Base-by-base conservation (phyloP, 176 grass and related monocot species). In the Eragrostis nindensis region DNA sequence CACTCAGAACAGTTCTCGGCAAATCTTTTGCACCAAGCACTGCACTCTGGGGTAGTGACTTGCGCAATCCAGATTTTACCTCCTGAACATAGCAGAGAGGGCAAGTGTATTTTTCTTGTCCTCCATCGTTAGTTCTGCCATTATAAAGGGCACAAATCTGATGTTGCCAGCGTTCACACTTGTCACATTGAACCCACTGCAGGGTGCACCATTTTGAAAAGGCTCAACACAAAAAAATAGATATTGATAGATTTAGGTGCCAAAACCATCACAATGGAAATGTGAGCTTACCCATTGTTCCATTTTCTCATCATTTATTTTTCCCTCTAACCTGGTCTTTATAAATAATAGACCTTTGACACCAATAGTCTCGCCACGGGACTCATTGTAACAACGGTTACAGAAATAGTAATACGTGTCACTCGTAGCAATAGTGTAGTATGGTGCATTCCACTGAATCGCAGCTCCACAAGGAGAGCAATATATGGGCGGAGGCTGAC, bases 121-220 rank as follows among this genome's bases (percentile, higher is more conserved):
- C 95, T 32, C 92, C 95, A 86, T 94, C 87, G 40, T 97, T 94
- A 75, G 92, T 92, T 90, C 92, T 91, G 24, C 90, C 90, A 89
- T 94, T 97, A 70, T 92, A 97, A 44, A 97, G 60, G 68, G 95
- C 95, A 83, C 95, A 97, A 83, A 97, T 94, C 78, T 97, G 92
- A 82, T 97, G 95, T 68, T 97, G 92, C 95, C 95, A 97, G 68
- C 90, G 85, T 88, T 92, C 95, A 88, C 95, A 98, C 77, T 95
- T 98, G 85, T 95, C 95, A 76, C 95, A 98, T 74, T 98, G 92
- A 69, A 91, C 95, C 95, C 95, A 98, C 95, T 98, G 82, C 71
- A 84, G 78, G 70, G 78, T 68, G 78, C 50, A 80, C 68, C 62
- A 74, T 85, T 84, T n/a, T 29, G 39, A 66, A 72, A 82, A 87